Base-by-base conservation (phyloP, 2,329 filamentous ascomycete genomes). In the Ilyonectria sp. region DNA sequence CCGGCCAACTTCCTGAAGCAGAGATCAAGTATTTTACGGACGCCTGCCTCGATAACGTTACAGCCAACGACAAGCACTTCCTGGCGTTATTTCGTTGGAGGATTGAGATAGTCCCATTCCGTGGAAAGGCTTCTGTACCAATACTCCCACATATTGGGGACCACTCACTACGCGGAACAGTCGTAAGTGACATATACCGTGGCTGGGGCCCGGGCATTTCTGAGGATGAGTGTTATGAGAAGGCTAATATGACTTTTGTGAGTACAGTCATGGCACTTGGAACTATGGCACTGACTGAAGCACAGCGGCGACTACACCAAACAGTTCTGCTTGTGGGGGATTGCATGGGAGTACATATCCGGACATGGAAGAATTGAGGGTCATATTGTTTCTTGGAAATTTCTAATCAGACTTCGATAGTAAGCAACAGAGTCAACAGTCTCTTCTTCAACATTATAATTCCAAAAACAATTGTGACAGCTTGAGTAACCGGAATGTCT, bases 61-160 rank as follows among this genome's bases (percentile, higher is more conserved):
- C 31, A 5, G 6, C 33, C 3, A 43, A 23, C n/a, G 53, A 56
- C 15, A 56, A 56, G 35, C 13, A 43, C 9, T 56, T 56, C 21
- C 53, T 56, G 8, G 33, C 53, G 31, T 21, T 56, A 15, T 56
- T 56, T 23, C 53, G 53, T 5, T 56, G 53, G 53, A 43, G 35
- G 13, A 23, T 56, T 15, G 53, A 56, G 23, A 19, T 26, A 26
- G 53, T 56, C 17, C 53, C 33, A 17, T 17, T 56, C 3, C 17
- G 21, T 29, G 53, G 53, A 11, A 56, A 56, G 21, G 19, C 53
- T 13, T 7, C 8, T 13, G 17, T 56, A 11, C 53, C 19, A 26
- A 26, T 56, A 43, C 31, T 56, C n/a, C 53, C 53, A n/a, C 53
- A 56, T 29, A 56, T 56, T 23, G 31, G 26, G 9, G 33, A 37